Percentiles rank a stretch among this genome's conserved stretches.
Conservation (phyloP, 768 basidiomycete species). For the Vararia minispora region DNA sequence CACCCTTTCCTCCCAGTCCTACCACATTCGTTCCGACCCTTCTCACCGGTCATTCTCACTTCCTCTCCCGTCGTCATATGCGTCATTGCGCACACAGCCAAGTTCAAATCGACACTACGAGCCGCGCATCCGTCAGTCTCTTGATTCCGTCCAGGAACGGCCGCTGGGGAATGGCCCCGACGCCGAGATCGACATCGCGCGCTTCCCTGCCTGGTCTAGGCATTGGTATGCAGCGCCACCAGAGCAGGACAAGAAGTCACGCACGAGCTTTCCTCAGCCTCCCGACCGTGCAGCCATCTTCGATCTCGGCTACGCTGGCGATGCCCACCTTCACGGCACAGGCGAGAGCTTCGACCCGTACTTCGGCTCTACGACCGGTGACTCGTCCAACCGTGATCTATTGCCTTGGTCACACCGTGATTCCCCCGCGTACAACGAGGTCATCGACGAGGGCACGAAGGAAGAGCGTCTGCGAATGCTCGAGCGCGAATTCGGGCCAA, state of each 20-base stretch:
- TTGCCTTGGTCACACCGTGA: slow-evolving; percentile 43
- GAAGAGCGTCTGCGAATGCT: slow-evolving; percentile 65
- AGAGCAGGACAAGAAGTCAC: slow-evolving; percentile 5
- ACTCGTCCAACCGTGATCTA: slow-evolving; percentile 31
- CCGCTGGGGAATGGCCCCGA: slow-evolving; percentile 16
- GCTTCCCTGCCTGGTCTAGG: slow-evolving; percentile 54
- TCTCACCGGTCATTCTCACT: slow-evolving; percentile 36
- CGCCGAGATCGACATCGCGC: slow-evolving; percentile 46
- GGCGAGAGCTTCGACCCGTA: slow-evolving; percentile 15
- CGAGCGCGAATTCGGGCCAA: slow-evolving; percentile 50
- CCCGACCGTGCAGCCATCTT: slow-evolving; percentile 20
- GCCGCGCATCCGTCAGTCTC: no score
- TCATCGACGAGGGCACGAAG: slow-evolving; percentile 40
- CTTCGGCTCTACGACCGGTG: slow-evolving; percentile 26
- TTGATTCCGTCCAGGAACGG: slow-evolving; percentile 3
- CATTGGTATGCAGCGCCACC: slow-evolving; percentile 40
- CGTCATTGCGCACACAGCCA: slow-evolving; percentile 18
- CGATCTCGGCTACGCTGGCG: slow-evolving; percentile 20
- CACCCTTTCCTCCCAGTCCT: slow-evolving; percentile 13
- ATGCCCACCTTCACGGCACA: background rate
- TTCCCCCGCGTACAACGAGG: slow-evolving; percentile 30
- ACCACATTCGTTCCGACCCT: slow-evolving; percentile 16
- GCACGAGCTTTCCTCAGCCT: slow-evolving; percentile 6
- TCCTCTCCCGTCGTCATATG: slow-evolving; percentile 24
- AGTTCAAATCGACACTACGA: slow-evolving; percentile 14